A percentile compares a stretch with the other conserved stretches of the same genome.
Conservation (phyloP, 768 basidiomycete species). For the Macrocybe gigantea region DNA sequence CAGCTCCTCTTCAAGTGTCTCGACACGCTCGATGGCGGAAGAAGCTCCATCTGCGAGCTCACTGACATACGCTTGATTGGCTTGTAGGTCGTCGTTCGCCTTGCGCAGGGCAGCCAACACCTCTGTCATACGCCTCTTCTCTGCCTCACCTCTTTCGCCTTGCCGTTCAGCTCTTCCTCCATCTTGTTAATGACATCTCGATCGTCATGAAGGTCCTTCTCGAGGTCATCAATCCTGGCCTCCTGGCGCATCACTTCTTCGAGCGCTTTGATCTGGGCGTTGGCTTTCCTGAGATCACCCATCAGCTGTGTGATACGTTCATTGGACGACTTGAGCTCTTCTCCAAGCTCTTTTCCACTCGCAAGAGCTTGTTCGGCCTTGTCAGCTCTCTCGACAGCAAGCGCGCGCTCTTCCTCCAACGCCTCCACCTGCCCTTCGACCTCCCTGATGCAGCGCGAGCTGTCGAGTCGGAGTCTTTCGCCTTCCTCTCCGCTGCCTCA, state of each 20-base stretch:
- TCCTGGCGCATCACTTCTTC: constrained; percentile 55
- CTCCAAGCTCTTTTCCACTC: no score
- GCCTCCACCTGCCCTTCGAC: no score
- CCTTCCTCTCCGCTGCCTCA: no score
- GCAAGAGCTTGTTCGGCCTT: no score
- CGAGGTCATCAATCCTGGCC: constrained; percentile 46
- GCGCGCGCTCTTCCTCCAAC: no score
- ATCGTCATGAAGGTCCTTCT: constrained; percentile 52
- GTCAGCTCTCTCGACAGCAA: no score
- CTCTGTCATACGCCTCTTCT: constrained; percentile 21
- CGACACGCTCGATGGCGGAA: constrained; percentile 44
- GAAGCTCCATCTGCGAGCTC: constrained; percentile 62
- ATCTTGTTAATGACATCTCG: constrained; percentile 37
- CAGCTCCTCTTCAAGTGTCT: constrained; percentile 52
- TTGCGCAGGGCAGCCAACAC: no score
- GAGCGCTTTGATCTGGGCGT: constrained; percentile 50
- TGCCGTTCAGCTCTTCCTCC: constrained; percentile 35
- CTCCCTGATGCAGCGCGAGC: no score
- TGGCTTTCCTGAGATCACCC: no score
- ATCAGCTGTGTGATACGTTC: no score
- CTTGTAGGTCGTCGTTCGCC: constrained; percentile 31
- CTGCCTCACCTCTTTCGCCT: constrained; percentile 30
- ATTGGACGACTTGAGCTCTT: no score
- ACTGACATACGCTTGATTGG: constrained; percentile 37
- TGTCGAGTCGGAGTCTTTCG: no score